Evolutionary conservation across 2,329 filamentous ascomycete species (phyloP).

Genomic region (Fusarium sp.): DNA sequence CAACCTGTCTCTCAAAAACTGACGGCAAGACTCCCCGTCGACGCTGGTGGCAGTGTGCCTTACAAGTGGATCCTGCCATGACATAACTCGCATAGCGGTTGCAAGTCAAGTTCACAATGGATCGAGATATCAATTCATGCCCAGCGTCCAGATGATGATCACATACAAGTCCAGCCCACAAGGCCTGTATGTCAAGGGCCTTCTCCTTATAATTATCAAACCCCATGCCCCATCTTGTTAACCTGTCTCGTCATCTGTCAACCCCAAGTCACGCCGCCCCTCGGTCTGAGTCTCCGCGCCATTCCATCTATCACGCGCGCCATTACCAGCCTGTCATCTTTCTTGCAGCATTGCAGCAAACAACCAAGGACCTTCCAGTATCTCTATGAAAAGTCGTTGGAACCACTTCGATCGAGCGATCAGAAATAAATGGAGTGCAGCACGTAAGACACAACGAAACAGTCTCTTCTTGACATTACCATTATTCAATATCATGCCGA

Average conservation of each 20-base stretch:
- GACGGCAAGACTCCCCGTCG: slow-evolving; percentile 7
- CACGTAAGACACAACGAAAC: background rate
- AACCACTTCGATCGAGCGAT: background rate
- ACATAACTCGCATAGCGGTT: background rate
- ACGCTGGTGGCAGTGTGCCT: slow-evolving; percentile 14
- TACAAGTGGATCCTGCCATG: slow-evolving; percentile 26
- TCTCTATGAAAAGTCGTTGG: background rate
- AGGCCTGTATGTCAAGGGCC: background rate
- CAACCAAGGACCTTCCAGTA: background rate
- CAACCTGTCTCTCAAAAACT: background rate
- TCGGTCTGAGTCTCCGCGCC: slow-evolving; percentile 27
- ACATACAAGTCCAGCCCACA: background rate
- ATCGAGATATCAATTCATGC: slow-evolving; percentile 36
- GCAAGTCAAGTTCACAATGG: background rate
- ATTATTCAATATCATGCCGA: slow-evolving; percentile 47
- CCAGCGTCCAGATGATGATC: slow-evolving; percentile 25
- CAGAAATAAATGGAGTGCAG: background rate
- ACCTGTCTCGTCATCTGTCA: slow-evolving; percentile 29
- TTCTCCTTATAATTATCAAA: background rate
- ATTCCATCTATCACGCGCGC: slow-evolving; percentile 37
- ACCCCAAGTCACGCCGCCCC: slow-evolving; percentile 36
- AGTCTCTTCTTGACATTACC: slow-evolving; percentile 44
- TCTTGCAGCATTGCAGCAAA: background rate
- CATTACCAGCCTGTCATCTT: background rate
- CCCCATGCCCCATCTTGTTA: slow-evolving; percentile 12